phyloP scores from a whole-genome alignment of 176 grass and related monocot species.

The Cymbopogon citratus region DNA sequence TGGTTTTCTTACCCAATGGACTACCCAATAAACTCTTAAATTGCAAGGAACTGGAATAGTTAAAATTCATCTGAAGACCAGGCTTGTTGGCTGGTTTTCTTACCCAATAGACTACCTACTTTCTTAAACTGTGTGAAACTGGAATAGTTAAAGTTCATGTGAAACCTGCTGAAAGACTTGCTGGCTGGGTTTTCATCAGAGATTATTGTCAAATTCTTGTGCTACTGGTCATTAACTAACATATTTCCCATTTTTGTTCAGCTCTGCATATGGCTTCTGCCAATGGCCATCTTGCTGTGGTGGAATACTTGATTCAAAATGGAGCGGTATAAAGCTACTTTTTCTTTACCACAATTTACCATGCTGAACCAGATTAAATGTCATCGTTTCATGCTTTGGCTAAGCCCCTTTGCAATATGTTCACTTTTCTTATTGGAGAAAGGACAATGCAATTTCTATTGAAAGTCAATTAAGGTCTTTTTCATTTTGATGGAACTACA shows the following conservation, averaged over 20 bases:
- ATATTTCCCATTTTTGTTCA: conserved; percentile 27
- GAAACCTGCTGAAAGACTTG: background rate
- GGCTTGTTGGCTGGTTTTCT: background rate
- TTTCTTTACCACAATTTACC: background rate
- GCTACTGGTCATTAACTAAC: background rate
- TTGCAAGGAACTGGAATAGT: background rate
- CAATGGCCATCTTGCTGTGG: conserved; percentile 85
- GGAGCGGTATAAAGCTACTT: conserved; percentile 50
- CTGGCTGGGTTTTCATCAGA: background rate
- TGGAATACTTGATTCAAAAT: conserved; percentile 91
- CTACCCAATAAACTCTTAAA: background rate
- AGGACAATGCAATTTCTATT: background rate
- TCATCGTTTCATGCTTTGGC: background rate
- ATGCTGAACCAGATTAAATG: background rate
- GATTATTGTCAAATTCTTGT: background rate
- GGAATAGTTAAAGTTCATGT: background rate
- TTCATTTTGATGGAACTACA: background rate
- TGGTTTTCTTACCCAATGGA: background rate
- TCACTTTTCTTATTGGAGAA: background rate
- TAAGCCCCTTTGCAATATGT: background rate
- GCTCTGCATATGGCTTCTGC: conserved; percentile 94
- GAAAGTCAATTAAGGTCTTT: background rate
- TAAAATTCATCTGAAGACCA: background rate
- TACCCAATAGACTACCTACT: background rate
- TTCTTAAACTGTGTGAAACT: background rate